Evolutionary conservation across 768 basidiomycete species (phyloP).

Genomic region (Russula brevipes): DNA sequence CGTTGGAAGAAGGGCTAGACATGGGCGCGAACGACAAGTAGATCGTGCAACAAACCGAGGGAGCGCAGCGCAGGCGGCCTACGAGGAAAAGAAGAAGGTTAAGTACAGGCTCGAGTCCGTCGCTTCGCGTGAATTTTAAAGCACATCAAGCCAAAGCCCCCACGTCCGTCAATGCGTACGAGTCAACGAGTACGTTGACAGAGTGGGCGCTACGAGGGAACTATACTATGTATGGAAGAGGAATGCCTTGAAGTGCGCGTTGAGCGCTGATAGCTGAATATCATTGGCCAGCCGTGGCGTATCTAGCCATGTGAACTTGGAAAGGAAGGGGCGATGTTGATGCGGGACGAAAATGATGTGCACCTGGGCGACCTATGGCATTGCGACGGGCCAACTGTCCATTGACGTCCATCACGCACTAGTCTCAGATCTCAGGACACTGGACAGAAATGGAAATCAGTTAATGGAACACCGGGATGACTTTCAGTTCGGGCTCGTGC

Average conservation of each 20-base stretch:
- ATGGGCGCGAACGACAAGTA: not conserved
- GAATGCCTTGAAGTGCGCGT: not conserved
- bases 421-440: not conserved
- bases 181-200: too few relatives aligned
- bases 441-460: not conserved
- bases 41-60: too few relatives aligned
- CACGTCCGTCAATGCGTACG: too few relatives aligned
- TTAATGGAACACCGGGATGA: not conserved
- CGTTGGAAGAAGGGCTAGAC: not conserved
- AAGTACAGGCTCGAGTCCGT: not conserved
- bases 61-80: not conserved
- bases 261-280: not conserved
- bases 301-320: not conserved
- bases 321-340: not conserved
- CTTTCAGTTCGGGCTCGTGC: not conserved
- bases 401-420: not conserved
- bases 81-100: not conserved
- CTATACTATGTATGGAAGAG: not conserved
- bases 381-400: not conserved
- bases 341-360: not conserved
- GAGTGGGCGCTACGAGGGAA: not conserved
- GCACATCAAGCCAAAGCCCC: too few relatives aligned
- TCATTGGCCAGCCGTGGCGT: too few relatives aligned
- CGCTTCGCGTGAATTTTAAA: not conserved
- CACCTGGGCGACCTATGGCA: conserved; percentile 1